phyloP scores from a whole-genome alignment of 345 rosid genomes.

The Brassica nigra region DNA sequence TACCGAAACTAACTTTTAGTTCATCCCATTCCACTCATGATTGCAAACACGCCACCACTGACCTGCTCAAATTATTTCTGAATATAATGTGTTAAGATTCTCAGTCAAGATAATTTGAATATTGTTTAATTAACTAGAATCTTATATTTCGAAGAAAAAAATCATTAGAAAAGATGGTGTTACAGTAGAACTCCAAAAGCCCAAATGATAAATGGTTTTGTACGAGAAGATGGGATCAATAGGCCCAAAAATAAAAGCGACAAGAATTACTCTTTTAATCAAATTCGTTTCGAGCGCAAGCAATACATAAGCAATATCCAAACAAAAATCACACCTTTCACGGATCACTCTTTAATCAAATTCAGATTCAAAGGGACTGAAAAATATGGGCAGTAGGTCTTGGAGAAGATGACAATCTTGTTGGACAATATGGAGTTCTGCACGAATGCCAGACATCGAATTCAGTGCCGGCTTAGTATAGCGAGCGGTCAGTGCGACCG shows the following conservation, averaged over 20 bases:
- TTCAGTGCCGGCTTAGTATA: too few relatives aligned
- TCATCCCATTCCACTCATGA: constrained; percentile 1
- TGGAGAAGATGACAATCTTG: constrained; percentile 87
- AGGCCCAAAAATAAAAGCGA: neutral
- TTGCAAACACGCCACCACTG: neutral
- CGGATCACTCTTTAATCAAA: neutral
- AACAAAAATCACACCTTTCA: too few relatives aligned
- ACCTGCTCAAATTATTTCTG: neutral
- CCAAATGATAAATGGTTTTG: neutral
- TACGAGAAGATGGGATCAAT: neutral
- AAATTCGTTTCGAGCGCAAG: neutral
- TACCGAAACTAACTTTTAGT: neutral
- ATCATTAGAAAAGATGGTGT: neutral
- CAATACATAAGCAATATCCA: too few relatives aligned
- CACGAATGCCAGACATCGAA: constrained; percentile 73
- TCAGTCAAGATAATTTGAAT: neutral
- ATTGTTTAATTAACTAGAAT: neutral
- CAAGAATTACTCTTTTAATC: too few relatives aligned
- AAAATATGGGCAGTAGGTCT: constrained; percentile 86
- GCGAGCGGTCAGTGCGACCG: too few relatives aligned
- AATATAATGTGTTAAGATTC: neutral
- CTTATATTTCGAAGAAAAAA: neutral
- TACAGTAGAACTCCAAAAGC: neutral
- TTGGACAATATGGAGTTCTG: constrained; percentile 68
- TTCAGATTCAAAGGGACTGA: neutral